Percentiles rank a stretch among this genome's conserved stretches.
phyloP scores from a whole-genome alignment of 495 filamentous ascomycete genomes.

The Penicillium roqueforti region DNA sequence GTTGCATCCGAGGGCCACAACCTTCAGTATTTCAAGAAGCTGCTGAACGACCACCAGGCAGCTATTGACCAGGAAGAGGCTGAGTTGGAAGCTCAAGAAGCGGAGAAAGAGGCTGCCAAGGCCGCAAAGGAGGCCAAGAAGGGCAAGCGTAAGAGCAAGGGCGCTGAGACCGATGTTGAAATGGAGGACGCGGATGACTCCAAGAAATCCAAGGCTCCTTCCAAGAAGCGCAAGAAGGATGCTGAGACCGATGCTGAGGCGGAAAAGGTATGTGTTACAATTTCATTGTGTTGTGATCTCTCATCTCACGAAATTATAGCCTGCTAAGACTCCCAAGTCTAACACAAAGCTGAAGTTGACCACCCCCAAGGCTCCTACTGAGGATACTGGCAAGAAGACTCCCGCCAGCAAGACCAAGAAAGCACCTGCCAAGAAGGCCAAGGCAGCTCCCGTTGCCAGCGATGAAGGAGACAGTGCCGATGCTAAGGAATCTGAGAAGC shows the following conservation, averaged over 20 bases:
- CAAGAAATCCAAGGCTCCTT: conserved; percentile 48
- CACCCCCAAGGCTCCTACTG: conserved; percentile 48
- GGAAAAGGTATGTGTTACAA: conserved; percentile 53
- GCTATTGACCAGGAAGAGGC: conserved; percentile 59
- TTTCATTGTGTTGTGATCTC: neutral
- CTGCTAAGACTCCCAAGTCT: conserved; percentile 59
- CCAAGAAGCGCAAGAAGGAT: conserved; percentile 67
- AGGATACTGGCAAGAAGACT: conserved; percentile 45
- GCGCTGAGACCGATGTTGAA: conserved; percentile 64
- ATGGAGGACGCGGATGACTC: conserved; percentile 64
- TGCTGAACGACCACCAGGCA: conserved; percentile 58
- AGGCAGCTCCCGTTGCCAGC: conserved; percentile 41
- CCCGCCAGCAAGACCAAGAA: conserved; percentile 60
- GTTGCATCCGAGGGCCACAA: conserved; percentile 68
- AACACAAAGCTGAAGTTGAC: conserved; percentile 51
- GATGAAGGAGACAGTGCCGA: conserved; percentile 41
- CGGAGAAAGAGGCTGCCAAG: conserved; percentile 57
- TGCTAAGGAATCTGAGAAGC: conserved; percentile 51
- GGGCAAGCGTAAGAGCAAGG: conserved; percentile 60
- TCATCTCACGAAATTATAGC: conserved; percentile 22
- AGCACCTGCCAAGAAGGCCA: conserved; percentile 37
- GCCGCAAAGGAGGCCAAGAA: conserved; percentile 56
- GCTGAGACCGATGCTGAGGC: conserved; percentile 62
- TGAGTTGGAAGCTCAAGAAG: conserved; percentile 53
- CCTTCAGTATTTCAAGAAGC: conserved; percentile 69